These are phyloP conservation scores for Yarrowia galli DNA, from an alignment of 1,139 yeast genomes.

Conservation along the genomic window DNA sequence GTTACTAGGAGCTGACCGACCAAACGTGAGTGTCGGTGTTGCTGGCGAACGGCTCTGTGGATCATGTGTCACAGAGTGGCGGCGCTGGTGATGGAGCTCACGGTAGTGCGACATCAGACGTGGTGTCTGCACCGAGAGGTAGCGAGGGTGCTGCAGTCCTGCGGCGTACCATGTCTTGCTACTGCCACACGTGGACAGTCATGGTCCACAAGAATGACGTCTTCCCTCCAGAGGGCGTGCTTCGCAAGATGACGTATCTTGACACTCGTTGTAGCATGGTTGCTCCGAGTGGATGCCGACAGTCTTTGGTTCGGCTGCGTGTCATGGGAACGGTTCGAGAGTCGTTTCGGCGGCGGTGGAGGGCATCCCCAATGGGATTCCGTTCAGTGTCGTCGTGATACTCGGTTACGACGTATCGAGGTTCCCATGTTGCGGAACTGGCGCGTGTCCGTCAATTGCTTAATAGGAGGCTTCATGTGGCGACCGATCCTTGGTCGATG, in stretches of 20 bases:
- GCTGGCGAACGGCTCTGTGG: background rate
- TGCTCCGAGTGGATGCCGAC: constrained; percentile 5
- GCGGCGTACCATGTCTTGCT: background rate
- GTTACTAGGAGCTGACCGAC: background rate
- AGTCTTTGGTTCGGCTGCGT: background rate
- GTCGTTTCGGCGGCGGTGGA: constrained; percentile 2
- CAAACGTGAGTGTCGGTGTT: background rate
- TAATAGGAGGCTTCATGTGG: background rate
- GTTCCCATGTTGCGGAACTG: constrained; percentile 1
- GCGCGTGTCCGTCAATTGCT: background rate
- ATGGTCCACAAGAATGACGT: background rate
- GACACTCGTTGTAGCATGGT: constrained; percentile 3
- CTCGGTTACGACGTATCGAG: constrained; percentile 3
- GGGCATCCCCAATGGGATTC: background rate
- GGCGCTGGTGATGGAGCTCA: constrained; percentile 1
- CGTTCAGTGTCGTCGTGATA: background rate
- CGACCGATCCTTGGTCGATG: background rate
- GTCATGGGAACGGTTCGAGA: background rate
- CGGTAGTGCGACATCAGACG: constrained; percentile 14
- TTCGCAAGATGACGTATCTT: background rate
- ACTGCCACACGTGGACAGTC: background rate
- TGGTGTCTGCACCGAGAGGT: background rate
- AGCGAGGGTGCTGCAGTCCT: background rate
- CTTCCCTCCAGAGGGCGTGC: background rate
- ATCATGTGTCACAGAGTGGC: background rate